Conservation (phyloP, 2,329 filamentous ascomycete genomes). For the Elsinoe ampelina region DNA sequence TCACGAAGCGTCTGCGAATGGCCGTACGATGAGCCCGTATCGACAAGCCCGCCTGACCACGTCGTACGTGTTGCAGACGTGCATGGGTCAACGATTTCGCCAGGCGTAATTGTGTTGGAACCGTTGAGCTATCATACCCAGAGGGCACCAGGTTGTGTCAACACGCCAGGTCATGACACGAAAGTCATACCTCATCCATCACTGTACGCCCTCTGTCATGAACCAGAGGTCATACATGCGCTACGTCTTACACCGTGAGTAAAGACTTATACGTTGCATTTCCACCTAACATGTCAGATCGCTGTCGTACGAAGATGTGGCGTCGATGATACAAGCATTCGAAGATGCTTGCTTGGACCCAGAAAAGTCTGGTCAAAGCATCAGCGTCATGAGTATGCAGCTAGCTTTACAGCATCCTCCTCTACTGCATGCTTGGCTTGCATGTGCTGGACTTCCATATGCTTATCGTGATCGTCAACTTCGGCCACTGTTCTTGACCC, state of each 20-base stretch:
- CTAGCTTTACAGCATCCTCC: conserved; percentile 14
- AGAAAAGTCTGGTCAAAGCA: conserved; percentile 13
- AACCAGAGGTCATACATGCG: conserved; percentile 9
- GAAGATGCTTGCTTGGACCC: conserved; percentile 16
- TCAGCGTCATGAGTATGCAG: conserved; percentile 16
- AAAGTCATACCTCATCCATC: background rate
- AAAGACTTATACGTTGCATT: background rate
- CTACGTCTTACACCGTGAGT: conserved; percentile 15
- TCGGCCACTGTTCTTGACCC: conserved; percentile 16
- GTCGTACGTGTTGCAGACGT: background rate
- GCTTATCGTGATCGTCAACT: conserved; percentile 6
- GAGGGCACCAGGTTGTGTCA: background rate
- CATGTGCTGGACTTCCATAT: conserved; percentile 15
- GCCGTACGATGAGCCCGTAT: conserved; percentile 3
- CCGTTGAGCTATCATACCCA: background rate
- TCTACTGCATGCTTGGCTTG: conserved; percentile 18
- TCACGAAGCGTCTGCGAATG: conserved; percentile 16
- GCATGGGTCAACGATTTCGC: background rate
- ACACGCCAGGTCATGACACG: background rate
- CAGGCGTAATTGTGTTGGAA: background rate
- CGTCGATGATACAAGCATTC: conserved; percentile 15
- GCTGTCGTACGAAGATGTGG: background rate
- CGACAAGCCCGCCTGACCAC: background rate
- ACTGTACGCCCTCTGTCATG: conserved; percentile 3
- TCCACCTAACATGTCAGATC: background rate